These are phyloP conservation scores for Fomitopsis palustris DNA, from an alignment of 1,284 basidiomycete genomes.

Conservation along the genomic window DNA sequence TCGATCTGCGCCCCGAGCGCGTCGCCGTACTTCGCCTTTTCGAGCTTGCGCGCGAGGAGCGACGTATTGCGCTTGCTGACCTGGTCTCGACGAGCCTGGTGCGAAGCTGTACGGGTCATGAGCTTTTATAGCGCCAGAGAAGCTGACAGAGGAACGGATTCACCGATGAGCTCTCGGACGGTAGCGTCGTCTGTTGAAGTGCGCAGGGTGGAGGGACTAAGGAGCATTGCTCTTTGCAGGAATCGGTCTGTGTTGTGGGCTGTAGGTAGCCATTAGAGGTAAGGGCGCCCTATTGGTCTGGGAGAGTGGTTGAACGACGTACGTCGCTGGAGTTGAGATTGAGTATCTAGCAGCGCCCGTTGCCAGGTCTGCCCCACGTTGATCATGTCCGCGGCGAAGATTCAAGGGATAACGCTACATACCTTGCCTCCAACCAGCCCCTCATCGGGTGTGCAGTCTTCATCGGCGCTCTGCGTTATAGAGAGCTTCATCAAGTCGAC, in stretches of 20 bases:
- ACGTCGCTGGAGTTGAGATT: conserved; percentile 1
- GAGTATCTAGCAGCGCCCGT: conserved; percentile 4
- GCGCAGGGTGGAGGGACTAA: not conserved
- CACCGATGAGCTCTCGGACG: not conserved
- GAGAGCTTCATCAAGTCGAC: conserved; percentile 15
- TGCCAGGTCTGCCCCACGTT: not conserved
- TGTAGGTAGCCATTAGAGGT: not conserved
- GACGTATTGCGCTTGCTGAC: conserved; percentile 7
- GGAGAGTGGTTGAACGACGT: not conserved
- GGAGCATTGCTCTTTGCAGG: not conserved
- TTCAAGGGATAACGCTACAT: not conserved
- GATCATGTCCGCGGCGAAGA: not conserved
- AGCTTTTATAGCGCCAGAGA: not conserved
- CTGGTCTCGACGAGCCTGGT: conserved; percentile 5
- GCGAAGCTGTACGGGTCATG: not conserved
- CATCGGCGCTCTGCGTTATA: conserved; percentile 7
- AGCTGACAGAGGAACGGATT: not conserved
- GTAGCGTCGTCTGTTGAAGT: not conserved
- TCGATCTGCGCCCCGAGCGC: conserved; percentile 14
- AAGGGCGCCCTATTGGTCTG: not conserved
- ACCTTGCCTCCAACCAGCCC: not conserved
- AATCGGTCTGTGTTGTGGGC: not conserved
- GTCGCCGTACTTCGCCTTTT: conserved; percentile 14
- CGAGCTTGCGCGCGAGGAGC: conserved; percentile 16
- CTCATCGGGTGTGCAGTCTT: not conserved